Evolutionary conservation across 2,329 filamentous ascomycete genomes (phyloP).

Genomic region (Aspergillus sp.): DNA sequence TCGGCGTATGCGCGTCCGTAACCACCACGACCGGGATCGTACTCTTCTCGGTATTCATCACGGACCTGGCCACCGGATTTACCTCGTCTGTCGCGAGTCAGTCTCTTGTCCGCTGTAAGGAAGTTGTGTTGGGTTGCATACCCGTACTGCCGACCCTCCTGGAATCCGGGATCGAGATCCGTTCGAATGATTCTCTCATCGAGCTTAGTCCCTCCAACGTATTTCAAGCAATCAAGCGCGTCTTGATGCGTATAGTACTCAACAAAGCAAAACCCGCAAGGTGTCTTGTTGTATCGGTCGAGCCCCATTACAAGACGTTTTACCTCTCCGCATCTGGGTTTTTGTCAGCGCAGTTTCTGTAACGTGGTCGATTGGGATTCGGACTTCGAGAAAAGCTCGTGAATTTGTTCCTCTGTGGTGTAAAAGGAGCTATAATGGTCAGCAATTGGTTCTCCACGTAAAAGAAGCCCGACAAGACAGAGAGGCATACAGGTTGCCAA

Average conservation of each 20-base stretch:
- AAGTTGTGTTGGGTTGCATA: slow-evolving; percentile 31
- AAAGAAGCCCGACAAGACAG: background rate
- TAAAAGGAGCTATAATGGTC: slow-evolving; percentile 72
- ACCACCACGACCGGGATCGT: slow-evolving; percentile 89
- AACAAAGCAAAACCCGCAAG: slow-evolving; percentile 98
- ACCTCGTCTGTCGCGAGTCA: slow-evolving; percentile 57
- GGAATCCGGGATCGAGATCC: slow-evolving; percentile 92
- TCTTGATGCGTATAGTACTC: slow-evolving; percentile 99
- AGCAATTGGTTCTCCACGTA: slow-evolving; percentile 4
- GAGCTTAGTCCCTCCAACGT: slow-evolving; percentile 94
- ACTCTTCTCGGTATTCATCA: slow-evolving; percentile 97
- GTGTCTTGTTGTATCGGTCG: slow-evolving; percentile 94
- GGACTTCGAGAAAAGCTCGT: slow-evolving; percentile 89
- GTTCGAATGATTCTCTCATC: slow-evolving; percentile 96
- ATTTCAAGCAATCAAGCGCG: slow-evolving; percentile 97
- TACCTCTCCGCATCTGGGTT: slow-evolving; percentile 76
- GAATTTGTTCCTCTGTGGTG: slow-evolving; percentile 98
- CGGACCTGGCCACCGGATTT: slow-evolving; percentile 96
- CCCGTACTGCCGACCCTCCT: slow-evolving; percentile 94
- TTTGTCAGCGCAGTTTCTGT: slow-evolving; percentile 11
- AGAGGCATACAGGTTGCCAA: slow-evolving; percentile 78
- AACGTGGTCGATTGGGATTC: slow-evolving; percentile 12
- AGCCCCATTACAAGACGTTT: slow-evolving; percentile 98
- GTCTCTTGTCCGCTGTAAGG: background rate
- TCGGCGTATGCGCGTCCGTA: slow-evolving; percentile 75